These are phyloP conservation scores for Byssothecium circinans DNA, from an alignment of 2,329 filamentous ascomycete genomes.

Conservation along the genomic window DNA sequence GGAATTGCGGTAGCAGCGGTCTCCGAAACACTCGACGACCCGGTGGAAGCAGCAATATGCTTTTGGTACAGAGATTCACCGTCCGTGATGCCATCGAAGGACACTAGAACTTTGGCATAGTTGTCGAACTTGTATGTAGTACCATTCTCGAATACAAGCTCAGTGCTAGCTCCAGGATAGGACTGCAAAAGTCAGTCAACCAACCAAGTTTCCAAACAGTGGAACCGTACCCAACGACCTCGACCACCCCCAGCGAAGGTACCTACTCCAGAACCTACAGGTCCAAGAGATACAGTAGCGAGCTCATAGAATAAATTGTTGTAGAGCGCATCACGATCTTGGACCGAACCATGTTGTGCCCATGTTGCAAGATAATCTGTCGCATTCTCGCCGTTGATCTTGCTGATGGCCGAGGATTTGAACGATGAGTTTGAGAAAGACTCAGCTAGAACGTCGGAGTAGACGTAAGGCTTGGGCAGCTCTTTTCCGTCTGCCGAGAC, in stretches of 20 bases:
- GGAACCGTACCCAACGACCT: constrained; percentile 33
- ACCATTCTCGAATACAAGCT: constrained; percentile 51
- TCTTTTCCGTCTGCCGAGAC: constrained; percentile 56
- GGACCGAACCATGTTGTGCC: constrained; percentile 52
- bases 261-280: constrained; percentile 45
- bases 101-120: constrained; percentile 47
- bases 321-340: constrained; percentile 62
- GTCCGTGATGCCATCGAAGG: constrained; percentile 47
- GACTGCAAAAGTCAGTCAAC: constrained; percentile 18
- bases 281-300: constrained; percentile 47
- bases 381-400: constrained; percentile 61
- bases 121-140: constrained; percentile 46
- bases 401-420: constrained; percentile 52
- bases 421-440: constrained; percentile 46
- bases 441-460: constrained; percentile 50
- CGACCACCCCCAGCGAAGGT: constrained; percentile 50
- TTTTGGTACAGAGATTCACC: constrained; percentile 47
- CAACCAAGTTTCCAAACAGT: neutral
- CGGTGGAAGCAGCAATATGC: constrained; percentile 35
- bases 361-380: constrained; percentile 53
- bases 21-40: constrained; percentile 11
- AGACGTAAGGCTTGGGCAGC: constrained; percentile 60
- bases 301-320: constrained; percentile 53
- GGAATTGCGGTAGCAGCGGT: constrained; percentile 25
- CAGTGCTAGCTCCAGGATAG: constrained; percentile 49